Evolutionary conservation across 306 rosid species (phyloP), one percentile per base, ranked within the genome.

Genomic region (Fragaria iinumae): DNA sequence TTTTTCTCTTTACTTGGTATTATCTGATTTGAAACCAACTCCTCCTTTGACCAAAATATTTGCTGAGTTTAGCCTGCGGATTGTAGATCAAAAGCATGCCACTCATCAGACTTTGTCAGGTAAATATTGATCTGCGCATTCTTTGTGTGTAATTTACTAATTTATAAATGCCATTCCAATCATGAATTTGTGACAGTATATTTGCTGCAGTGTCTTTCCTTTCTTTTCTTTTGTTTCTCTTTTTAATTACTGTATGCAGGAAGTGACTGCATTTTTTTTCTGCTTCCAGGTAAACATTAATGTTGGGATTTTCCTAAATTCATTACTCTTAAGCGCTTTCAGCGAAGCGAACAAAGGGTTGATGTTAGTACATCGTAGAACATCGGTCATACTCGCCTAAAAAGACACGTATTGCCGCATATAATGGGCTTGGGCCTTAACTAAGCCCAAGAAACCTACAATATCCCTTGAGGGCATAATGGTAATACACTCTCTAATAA

Each of bases 41-140:
- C 29, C 76, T 72, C 84, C 85, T 0, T 27, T 74, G 20, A 56
- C 80, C 64, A 84, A 83, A 81, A 70, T 90, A 79, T 86, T 79
- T 65, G 81, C 87, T 4, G 73, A 88, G 27, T 71, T 74, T 47
- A 52, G 55, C 13, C 27, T 88, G 32, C 87, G 84, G 73, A 74
- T 88, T 18, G 65, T 79, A 57, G 83, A 84, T 72, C 94, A 86
- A 50, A 71, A 39, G 69, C 69, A 70, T 14, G 70, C 25, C 67
- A 81, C 20, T 53, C 86, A 82, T 79, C 66, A 44, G 12, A 16
- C 4, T 60, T 75, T 66, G 27, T 68, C 72, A 83, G 80, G 90
- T 83, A 82, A 21, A 16, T 20, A 8, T 3, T 27, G 60, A 27
- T 20, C 10, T 56, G 29, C 29, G 29, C 8, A 20, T 11, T 23